Evolutionary conservation across 306 rosid species (phyloP), one percentile per base, ranked within the genome.

Genomic region (Cajanus cajan): DNA sequence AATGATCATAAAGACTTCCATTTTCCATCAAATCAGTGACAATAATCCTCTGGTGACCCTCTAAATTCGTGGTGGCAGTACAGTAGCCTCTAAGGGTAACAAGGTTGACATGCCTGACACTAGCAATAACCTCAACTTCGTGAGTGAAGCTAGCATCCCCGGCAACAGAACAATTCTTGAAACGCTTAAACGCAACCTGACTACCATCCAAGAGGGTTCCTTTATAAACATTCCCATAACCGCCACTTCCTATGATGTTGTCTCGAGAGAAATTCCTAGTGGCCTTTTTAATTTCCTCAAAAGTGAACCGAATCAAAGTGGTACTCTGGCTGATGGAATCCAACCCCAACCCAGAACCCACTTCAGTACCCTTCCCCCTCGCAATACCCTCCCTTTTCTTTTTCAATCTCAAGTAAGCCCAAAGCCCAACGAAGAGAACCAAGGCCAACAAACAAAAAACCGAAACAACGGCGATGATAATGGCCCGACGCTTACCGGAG

Each of bases 11-110:
- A 18, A 95, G 90, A 78, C 96, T 91, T 57, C 99, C 99, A 78
- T 95, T 95, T 65, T 85, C 90, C 96, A 95, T 87, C 86, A 95
- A 83, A 83, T 95, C 99, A 68, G 97, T 93, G 24, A 95, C 97
- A 55, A 95, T 92, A 68, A 95, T 93, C 83, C 99, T 87, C 87
- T 95, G 99, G 68, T 93, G 98, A 57, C 99, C 99, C 72, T 91
- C 94, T 12, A 84, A 81, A 2, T 87, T 81, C n/a, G 98, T 91
- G 0, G 97, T 90, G 2, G 98, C 98, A 14, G 90, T 91, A 59
- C 99, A 95, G 77, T 91, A 95, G 0, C 99, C 99, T 80, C 97
- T 81, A 28, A 95, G 47, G 28, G 96, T 90, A 63, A 95, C 96
- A 41, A 95, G 98, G 21, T 93, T 95, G 5, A 95, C 94, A 78